Evolutionary conservation across 768 basidiomycete species (phyloP), one percentile per base, ranked within the genome.

Genomic region (Crassisporium funariophilum): DNA sequence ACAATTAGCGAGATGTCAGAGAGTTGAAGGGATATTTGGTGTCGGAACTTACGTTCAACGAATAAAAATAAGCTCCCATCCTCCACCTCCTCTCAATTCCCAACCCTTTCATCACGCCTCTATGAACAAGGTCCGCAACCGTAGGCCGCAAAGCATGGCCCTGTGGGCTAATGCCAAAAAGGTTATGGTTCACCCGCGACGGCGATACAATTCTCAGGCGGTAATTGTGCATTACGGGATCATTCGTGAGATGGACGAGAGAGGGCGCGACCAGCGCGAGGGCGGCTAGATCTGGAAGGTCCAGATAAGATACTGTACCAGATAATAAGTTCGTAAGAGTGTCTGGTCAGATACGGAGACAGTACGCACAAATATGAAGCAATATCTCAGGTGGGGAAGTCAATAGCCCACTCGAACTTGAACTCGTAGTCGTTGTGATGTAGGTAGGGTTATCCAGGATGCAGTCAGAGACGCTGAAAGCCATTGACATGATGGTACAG

Each of bases 61-160:
- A 83, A 56, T 82, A 80, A 41, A 88, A 73, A 58, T 90, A 90
- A 25, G 64, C 59, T 17, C 88, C 87, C 51, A 72, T 71, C 55
- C 84, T 77, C 81, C 83, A 86, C 47, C 79, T 70, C 50, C 84
- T 65, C 59, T 84, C 84, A 34, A 89, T 75, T 10, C 77, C 78
- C 35, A 86, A 64, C 2, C 87, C 87, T 15, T 80, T 80, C 48
- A 89, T 78, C 46, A 90, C 84, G 20, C 83, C 80, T 31, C 88
- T 72, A 29, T 84, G 83, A 5, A 86, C 78, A 21, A 89, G 72
- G 38, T 90, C 86, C 11, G 72, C 71, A 3, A 88, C 61, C 4
- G 83, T 83, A 2, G 88, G 86, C 34, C 88, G 72, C 10, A 88
- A 63, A 22, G 74, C 70, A 24, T 73, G 63, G 3, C 86, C 86